Conservation (phyloP, 345 rosid species). For the Ricinus communis region DNA sequence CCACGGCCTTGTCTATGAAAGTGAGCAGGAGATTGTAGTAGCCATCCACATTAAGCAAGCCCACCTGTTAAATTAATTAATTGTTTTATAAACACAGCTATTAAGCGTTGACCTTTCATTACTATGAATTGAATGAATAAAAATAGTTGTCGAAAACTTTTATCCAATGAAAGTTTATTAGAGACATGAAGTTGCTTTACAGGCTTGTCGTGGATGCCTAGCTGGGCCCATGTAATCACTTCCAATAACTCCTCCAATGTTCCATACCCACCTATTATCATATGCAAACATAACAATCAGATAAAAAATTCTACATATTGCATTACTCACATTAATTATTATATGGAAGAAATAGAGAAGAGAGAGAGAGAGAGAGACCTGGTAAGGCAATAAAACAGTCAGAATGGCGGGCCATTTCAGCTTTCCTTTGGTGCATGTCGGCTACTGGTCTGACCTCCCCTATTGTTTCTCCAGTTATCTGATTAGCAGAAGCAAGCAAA, state of each 20-base stretch:
- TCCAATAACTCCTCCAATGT: slow-evolving; percentile 49
- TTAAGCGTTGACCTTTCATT: background rate
- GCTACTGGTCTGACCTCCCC: slow-evolving; percentile 48
- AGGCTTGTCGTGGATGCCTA: slow-evolving; percentile 56
- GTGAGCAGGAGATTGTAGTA: slow-evolving; percentile 43
- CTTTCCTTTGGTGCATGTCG: slow-evolving; percentile 54
- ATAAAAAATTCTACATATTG: background rate
- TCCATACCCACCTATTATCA: slow-evolving; percentile 45
- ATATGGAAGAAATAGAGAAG: background rate
- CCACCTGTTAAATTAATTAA: slow-evolving; percentile 35
- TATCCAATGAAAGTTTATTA: background rate
- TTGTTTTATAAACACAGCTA: background rate
- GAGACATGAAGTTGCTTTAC: slow-evolving; percentile 25
- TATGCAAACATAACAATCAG: background rate
- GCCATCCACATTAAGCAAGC: slow-evolving; percentile 56
- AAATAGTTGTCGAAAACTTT: background rate
- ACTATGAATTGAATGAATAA: background rate
- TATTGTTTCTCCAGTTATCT: slow-evolving; percentile 69
- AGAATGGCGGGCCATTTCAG: slow-evolving; percentile 52
- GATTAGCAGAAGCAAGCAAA: background rate
- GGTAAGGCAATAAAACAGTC: slow-evolving; percentile 53
- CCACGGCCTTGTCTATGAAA: slow-evolving; percentile 61
- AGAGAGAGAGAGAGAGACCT: slow-evolving; percentile 21
- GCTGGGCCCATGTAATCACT: slow-evolving; percentile 51
- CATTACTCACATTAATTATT: background rate